Conservation (phyloP, 2,329 filamentous ascomycete species). For the Massarina eburnea region DNA sequence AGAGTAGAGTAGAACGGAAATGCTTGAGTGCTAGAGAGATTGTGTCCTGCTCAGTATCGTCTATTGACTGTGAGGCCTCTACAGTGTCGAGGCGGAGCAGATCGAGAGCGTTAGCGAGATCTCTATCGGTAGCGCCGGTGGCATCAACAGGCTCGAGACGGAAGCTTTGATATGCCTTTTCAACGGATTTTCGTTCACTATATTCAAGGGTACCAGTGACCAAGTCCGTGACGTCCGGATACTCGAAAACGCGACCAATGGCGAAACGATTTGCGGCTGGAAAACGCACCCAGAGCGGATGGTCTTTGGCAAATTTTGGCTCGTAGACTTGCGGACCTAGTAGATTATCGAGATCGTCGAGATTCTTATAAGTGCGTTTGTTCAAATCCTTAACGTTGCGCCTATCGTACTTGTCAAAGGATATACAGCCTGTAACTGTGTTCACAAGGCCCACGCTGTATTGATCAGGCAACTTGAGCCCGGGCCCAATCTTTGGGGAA, state of each 20-base stretch:
- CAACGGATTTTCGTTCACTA: too few relatives aligned
- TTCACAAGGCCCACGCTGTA: slow-evolving; percentile 2
- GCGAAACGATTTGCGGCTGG: not conserved
- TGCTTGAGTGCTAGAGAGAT: slow-evolving; percentile 1
- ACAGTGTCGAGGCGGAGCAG: too few relatives aligned
- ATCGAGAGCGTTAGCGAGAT: too few relatives aligned
- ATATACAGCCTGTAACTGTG: slow-evolving; percentile 1
- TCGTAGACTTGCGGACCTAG: not conserved
- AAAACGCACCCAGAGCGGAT: not conserved
- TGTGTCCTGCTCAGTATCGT: too few relatives aligned
- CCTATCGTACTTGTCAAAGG: not conserved
- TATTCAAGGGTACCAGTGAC: not conserved
- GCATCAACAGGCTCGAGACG: too few relatives aligned
- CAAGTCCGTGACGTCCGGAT: not conserved
- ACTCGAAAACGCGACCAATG: not conserved
- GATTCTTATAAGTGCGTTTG: not conserved
- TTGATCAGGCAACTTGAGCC: not conserved
- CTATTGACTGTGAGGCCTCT: too few relatives aligned
- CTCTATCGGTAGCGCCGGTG: too few relatives aligned
- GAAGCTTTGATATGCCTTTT: too few relatives aligned
- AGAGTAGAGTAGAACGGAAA: not conserved
- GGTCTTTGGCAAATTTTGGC: not conserved
- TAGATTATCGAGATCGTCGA: not conserved
- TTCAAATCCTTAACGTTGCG: slow-evolving; percentile 1
- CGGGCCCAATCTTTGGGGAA: too few relatives aligned